Conservation (phyloP, 495 filamentous ascomycete species). For the Penicillium verhagenii region DNA sequence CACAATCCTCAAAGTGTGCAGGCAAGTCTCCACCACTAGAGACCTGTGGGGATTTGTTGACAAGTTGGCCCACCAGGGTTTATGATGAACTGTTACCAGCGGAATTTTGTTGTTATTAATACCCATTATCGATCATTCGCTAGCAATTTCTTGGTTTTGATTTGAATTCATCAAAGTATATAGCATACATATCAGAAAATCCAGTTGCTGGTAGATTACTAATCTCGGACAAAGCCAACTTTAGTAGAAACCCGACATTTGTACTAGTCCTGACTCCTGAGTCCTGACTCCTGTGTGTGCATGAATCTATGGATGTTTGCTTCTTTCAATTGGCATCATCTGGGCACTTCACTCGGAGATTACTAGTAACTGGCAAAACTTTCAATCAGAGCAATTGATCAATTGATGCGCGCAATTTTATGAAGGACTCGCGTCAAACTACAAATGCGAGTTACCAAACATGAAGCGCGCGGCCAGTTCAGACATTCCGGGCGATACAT, state of each 20-base stretch:
- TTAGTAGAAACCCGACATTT: too few relatives aligned
- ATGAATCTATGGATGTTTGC: too few relatives aligned
- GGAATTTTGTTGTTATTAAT: not conserved
- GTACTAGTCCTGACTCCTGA: too few relatives aligned
- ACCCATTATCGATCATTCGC: not conserved
- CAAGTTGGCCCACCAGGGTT: too few relatives aligned
- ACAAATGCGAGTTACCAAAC: not conserved
- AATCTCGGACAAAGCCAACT: too few relatives aligned
- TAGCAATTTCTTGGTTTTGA: not conserved
- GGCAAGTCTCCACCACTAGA: not conserved
- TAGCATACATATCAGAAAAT: not conserved
- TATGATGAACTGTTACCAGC: not conserved
- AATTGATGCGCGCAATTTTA: too few relatives aligned
- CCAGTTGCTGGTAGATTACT: not conserved
- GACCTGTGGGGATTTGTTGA: not conserved
- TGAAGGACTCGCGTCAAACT: not conserved
- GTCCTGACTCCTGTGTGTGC: too few relatives aligned
- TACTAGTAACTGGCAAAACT: too few relatives aligned
- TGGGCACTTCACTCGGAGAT: too few relatives aligned
- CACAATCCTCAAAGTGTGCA: conserved; percentile 60
- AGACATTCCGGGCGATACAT: conserved; percentile 4
- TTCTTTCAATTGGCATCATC: too few relatives aligned
- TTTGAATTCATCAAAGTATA: too few relatives aligned
- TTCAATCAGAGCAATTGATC: too few relatives aligned
- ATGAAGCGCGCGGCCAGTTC: conserved; percentile 20